phyloP scores from a whole-genome alignment of 2,329 filamentous ascomycete genomes.

The Chlorencoelia australis region DNA sequence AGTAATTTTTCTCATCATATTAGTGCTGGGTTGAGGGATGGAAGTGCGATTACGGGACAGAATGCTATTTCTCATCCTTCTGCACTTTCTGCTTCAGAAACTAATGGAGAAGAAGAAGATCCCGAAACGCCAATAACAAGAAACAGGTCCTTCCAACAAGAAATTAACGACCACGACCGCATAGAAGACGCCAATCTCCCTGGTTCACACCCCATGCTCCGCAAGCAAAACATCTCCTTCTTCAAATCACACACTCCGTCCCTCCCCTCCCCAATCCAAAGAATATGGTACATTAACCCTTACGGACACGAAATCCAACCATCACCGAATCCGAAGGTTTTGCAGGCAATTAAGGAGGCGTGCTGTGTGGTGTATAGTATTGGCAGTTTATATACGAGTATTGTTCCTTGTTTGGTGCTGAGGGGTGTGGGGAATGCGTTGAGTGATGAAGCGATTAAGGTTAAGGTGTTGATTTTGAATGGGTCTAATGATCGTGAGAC shows the following conservation, averaged over 20 bases:
- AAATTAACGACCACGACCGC: constrained; percentile 47
- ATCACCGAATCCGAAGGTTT: constrained; percentile 68
- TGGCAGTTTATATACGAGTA: constrained; percentile 84
- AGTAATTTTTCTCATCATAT: constrained; percentile 96
- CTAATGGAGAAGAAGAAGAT: constrained; percentile 9
- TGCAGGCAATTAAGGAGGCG: constrained; percentile 56
- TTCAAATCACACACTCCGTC: constrained; percentile 68
- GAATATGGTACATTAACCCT: constrained; percentile 96
- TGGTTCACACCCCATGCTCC: constrained; percentile 68
- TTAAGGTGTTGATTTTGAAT: constrained; percentile 66
- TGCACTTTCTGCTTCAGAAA: constrained; percentile 11
- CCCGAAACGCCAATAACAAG: constrained; percentile 11
- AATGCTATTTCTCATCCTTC: constrained; percentile 81
- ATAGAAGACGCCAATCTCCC: constrained; percentile 75
- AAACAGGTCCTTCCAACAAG: constrained; percentile 21
- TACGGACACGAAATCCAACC: constrained; percentile 95
- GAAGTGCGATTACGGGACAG: constrained; percentile 78
- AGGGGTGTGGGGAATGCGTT: constrained; percentile 63
- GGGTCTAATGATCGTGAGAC: constrained; percentile 80
- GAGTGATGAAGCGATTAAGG: constrained; percentile 33
- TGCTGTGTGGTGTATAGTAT: constrained; percentile 80
- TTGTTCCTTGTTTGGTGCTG: constrained; percentile 74
- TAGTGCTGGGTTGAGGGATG: constrained; percentile 68
- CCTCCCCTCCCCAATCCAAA: constrained; percentile 63
- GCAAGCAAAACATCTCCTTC: constrained; percentile 73